phyloP scores from a whole-genome alignment of 2,329 filamentous ascomycete species.

The Cladophialophora yegresii region DNA sequence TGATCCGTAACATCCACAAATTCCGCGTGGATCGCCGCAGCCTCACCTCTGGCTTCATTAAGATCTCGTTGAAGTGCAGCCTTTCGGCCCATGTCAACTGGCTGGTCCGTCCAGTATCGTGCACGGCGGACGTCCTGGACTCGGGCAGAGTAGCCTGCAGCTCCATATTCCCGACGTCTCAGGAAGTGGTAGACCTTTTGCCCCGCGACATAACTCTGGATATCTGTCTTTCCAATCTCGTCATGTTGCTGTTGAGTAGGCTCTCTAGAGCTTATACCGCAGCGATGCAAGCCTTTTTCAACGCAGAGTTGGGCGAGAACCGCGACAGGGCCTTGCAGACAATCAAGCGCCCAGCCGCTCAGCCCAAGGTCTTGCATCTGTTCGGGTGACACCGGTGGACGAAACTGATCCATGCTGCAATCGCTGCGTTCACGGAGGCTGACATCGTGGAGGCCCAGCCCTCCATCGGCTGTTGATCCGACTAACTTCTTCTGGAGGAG shows the following conservation, averaged over 20 bases:
- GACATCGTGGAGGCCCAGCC: slow-evolving; percentile 68
- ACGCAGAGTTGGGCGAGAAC: slow-evolving; percentile 87
- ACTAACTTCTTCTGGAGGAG: slow-evolving; percentile 69
- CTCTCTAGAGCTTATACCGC: slow-evolving; percentile 65
- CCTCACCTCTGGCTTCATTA: slow-evolving; percentile 45
- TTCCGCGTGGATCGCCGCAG: slow-evolving; percentile 41
- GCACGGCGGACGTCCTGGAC: slow-evolving; percentile 64
- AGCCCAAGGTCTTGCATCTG: slow-evolving; percentile 65
- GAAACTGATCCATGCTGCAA: slow-evolving; percentile 56
- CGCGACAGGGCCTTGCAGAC: slow-evolving; percentile 74
- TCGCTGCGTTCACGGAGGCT: slow-evolving; percentile 60
- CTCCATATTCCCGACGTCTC: slow-evolving; percentile 78
- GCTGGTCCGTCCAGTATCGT: slow-evolving; percentile 73
- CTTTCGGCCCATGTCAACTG: slow-evolving; percentile 64
- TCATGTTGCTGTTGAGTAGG: slow-evolving; percentile 69
- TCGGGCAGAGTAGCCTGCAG: slow-evolving; percentile 68
- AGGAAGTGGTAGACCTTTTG: slow-evolving; percentile 64
- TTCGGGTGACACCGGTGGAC: slow-evolving; percentile 56
- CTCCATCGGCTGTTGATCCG: slow-evolving; percentile 38
- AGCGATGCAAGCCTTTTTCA: slow-evolving; percentile 67
- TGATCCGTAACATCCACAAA: slow-evolving; percentile 33
- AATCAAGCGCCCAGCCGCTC: slow-evolving; percentile 78
- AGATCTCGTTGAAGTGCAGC: slow-evolving; percentile 59
- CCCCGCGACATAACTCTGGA: slow-evolving; percentile 71
- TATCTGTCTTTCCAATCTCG: slow-evolving; percentile 59